Evolutionary conservation across 2,329 filamentous ascomycete species (phyloP), one percentile per base, ranked within the genome.

Genomic region (Colletotrichum navitas): DNA sequence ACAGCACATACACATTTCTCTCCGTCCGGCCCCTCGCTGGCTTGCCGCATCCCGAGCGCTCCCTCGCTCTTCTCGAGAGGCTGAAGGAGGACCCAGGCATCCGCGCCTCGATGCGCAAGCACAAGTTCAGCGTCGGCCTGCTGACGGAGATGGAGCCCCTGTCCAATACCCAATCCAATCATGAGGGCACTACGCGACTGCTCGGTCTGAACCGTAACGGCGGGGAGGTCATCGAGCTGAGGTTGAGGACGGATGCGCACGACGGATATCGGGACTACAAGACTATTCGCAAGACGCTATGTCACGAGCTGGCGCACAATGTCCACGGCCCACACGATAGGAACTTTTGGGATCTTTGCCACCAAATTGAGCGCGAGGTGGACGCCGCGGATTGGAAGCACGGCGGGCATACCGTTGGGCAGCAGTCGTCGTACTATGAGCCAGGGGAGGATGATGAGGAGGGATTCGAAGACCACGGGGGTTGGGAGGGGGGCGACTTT

Each of bases 101-200:
- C 81, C 91, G 91, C 74, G 86, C 91, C 0, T 88, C 90, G 1
- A 99, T 99, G 96, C 85, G 88, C 21, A 91, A 91, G 76, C 95
- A 97, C 83, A 89, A 91, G 74, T 98, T 97, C 84, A 89, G 88
- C 26, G 96, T 99, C 0, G 92, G 92, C 0, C 82, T 98, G 3
- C 86, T 99, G 34, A 98, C 95, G 0, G 96, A 99, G 82, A 98
- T 99, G 95, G 93, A 99, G 76, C 96, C 96, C 0, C 86, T 91
- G 0, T 88, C 91, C 75, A 90, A 98, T 81, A 98, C 95, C 0
- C 80, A 87, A 73, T 81, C 85, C 1, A 93, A 89, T 4, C 92
- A 93, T 77, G 92, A 96, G 77, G 88, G 89, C 58, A 88, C 87
- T n/a, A 91, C 91, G 61, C 88, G 94, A 55, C 95, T 93, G 1